Evolutionary conservation across 306 rosid genomes (phyloP).

Genomic region (Heteromeles arbutifolia): DNA sequence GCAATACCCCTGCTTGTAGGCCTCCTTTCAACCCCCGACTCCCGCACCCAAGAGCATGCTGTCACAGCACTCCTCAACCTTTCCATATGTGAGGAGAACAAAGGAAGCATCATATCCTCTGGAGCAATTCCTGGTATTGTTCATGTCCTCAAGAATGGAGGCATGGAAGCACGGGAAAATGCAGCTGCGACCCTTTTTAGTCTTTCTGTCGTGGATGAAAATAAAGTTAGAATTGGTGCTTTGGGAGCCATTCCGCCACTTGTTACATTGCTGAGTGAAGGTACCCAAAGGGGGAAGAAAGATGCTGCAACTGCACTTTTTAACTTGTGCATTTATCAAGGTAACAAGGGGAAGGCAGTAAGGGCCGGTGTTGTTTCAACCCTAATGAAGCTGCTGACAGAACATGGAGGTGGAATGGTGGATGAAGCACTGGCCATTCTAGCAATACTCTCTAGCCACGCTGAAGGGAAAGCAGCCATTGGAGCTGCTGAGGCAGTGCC

Average conservation of each 20-base stretch:
- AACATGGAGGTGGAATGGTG: slow-evolving; percentile 85
- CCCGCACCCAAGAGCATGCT: slow-evolving; percentile 95
- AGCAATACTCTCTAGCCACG: slow-evolving; percentile 85
- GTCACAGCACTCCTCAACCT: slow-evolving; percentile 98
- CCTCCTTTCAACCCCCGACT: slow-evolving; percentile 72
- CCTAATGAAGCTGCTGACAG: slow-evolving; percentile 75
- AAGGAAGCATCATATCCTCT: slow-evolving; percentile 70
- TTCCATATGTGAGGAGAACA: slow-evolving; percentile 86
- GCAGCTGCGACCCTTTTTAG: slow-evolving; percentile 99
- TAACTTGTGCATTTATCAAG: slow-evolving; percentile 91
- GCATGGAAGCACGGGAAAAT: slow-evolving; percentile 99
- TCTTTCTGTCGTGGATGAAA: slow-evolving; percentile 92
- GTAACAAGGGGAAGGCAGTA: slow-evolving; percentile 93
- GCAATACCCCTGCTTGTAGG: slow-evolving; percentile 85
- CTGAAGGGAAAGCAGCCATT: slow-evolving; percentile 80
- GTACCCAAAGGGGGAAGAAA: slow-evolving; percentile 94
- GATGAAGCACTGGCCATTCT: slow-evolving; percentile 97
- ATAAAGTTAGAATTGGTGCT: slow-evolving; percentile 77
- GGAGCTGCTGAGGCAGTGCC: slow-evolving; percentile 86
- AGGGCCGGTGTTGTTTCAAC: slow-evolving; percentile 94
- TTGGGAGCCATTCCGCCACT: slow-evolving; percentile 92
- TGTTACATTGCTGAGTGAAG: slow-evolving; percentile 76
- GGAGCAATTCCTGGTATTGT: slow-evolving; percentile 96
- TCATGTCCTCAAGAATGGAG: slow-evolving; percentile 81
- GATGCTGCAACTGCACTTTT: slow-evolving; percentile 98